phyloP scores from a whole-genome alignment of 768 basidiomycete species.

The Chlorophyllum brunneum region DNA sequence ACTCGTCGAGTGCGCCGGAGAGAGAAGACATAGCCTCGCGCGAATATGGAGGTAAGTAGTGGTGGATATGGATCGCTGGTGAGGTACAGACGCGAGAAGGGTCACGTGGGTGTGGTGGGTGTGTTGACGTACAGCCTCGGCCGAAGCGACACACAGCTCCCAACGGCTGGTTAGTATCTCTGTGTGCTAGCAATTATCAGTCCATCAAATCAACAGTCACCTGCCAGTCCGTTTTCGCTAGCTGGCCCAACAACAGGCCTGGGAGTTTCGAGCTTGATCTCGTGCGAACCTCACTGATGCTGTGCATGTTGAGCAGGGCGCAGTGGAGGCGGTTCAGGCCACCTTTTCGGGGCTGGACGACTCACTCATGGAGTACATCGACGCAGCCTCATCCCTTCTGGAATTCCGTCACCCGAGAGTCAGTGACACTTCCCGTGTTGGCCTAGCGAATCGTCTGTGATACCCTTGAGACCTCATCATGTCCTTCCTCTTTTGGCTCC shows the following conservation, averaged over 20 bases:
- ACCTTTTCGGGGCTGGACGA: conserved; percentile 4
- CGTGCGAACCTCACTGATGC: conserved; percentile 2
- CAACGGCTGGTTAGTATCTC: conserved; percentile 9
- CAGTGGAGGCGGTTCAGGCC: conserved; percentile 7
- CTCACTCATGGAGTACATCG: conserved; percentile 6
- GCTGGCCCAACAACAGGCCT: not conserved
- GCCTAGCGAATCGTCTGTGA: conserved; percentile 6
- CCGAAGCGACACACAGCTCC: not conserved
- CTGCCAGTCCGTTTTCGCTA: conserved; percentile 5
- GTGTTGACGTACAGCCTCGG: not conserved
- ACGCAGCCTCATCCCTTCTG: conserved; percentile 12
- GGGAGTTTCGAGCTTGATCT: conserved; percentile 6
- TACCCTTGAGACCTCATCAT: conserved; percentile 1
- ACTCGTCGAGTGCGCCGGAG: conserved; percentile 51
- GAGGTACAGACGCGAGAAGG: conserved; percentile 2
- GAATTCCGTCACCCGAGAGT: conserved; percentile 10
- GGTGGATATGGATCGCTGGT: conserved; percentile 7
- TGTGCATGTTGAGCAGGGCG: conserved; percentile 4
- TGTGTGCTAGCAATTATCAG: conserved; percentile 2
- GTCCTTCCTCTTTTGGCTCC: conserved; percentile 10
- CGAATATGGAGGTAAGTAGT: not conserved
- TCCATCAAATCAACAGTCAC: conserved; percentile 10
- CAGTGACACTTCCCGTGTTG: conserved; percentile 11
- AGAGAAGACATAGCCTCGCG: conserved; percentile 49
- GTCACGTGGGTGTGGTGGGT: conserved; percentile 3